Evolutionary conservation across 2,329 filamentous ascomycete species (phyloP), one percentile per base, ranked within the genome.

Genomic region (Aspergillus proliferans): DNA sequence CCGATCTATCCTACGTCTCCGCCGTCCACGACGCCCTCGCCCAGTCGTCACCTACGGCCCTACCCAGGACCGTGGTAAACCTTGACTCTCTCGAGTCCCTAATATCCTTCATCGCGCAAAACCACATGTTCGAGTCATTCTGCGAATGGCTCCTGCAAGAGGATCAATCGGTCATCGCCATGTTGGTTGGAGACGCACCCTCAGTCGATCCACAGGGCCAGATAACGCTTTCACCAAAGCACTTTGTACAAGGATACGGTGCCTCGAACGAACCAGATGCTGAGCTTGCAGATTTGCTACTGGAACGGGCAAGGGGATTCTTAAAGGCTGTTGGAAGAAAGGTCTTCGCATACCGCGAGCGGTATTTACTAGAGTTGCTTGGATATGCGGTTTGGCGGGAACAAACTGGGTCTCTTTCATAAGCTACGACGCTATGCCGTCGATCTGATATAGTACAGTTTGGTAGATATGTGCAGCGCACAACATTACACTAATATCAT

Each of bases 1-100:
- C 60, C 24, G 60, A 69, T 3, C 51, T 72, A 36, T 57, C 54
- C 48, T 64, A 57, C 4, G 57, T 52, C 18, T 55, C 56, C 14
- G 24, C 49, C 10, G 54, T 61, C 49, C 59, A 62, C 24, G 47
- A 49, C 3, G 48, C 34, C 10, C 47, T 62, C 1, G 47, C 50
- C 6, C 49, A 55, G 2, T 43, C 57, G 5, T 22, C 39, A 7
- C 36, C 50, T 3, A 19, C 18, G 15, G 10, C 18, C 9, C n/a
- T 52, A 0, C 50, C 57, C 1, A 42, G 41, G 6, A 45, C 42
- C 0, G 43, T 54, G 14, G 19, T 56, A 3, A 47, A 55, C 14
- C 38, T 40, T 8, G 34, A 50, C 6, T 60, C 56, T 2, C 12
- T 58, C 6, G 0, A 42, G 2, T 24, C 12, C 2, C 14, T 44